phyloP scores from a whole-genome alignment of 495 filamentous ascomycete genomes.

The Viridothelium virens region DNA sequence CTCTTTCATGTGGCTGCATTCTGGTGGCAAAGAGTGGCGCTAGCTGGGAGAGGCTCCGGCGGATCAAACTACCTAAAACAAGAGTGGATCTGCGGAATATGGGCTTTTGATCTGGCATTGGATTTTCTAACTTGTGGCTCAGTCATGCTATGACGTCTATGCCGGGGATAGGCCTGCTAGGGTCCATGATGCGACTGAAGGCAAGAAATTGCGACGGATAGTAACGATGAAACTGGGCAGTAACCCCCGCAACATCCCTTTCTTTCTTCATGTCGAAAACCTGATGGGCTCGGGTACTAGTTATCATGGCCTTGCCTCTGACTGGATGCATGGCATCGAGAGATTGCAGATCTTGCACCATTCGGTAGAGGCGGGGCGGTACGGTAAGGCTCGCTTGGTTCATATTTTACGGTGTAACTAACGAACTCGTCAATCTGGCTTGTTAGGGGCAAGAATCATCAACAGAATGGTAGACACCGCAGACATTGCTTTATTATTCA shows the following conservation, averaged over 20 bases:
- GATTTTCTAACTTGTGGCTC: not conserved
- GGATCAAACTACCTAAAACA: not conserved
- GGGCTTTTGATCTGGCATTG: not conserved
- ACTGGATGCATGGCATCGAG: not conserved
- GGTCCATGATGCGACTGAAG: not conserved
- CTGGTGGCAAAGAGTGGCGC: not conserved
- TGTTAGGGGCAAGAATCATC: not conserved
- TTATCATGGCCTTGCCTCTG: not conserved
- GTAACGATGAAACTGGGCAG: slow-evolving; percentile 4
- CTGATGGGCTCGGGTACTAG: not conserved
- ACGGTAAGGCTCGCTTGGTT: not conserved
- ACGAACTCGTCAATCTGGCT: not conserved
- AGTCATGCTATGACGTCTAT: not conserved
- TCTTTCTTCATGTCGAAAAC: not conserved
- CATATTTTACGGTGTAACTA: not conserved
- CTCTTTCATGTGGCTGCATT: not conserved
- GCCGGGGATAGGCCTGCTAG: not conserved
- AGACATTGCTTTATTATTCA: no score
- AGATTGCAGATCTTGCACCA: not conserved
- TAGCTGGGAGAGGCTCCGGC: not conserved
- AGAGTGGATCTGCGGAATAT: not conserved
- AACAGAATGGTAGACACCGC: not conserved
- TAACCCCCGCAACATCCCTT: slow-evolving; percentile 1
- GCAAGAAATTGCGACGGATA: not conserved
- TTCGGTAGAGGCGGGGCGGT: not conserved